Conservation (phyloP, 179 eudicot species). For the Camellia oleifera region DNA sequence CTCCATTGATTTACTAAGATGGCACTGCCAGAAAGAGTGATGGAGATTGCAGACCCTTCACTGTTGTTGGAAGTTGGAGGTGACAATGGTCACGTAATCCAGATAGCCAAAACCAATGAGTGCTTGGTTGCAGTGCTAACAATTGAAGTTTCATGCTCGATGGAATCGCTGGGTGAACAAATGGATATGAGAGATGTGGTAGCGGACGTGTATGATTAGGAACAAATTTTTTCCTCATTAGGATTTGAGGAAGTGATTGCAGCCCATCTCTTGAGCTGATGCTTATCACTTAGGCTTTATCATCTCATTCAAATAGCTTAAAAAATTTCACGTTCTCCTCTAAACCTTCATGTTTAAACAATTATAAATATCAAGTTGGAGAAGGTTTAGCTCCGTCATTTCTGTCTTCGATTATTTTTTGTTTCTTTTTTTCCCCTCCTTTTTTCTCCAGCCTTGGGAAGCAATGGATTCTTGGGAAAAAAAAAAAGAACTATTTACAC, state of each 20-base stretch:
- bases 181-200: slow-evolving; percentile 17
- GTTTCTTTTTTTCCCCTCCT: too few species aligned
- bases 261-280: neutral
- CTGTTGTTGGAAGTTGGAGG: neutral
- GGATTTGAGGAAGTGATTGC: neutral
- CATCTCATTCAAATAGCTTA: neutral
- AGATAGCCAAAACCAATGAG: neutral
- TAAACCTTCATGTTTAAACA: too few species aligned
- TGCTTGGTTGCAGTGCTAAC: slow-evolving; percentile 7
- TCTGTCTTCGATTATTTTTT: too few species aligned
- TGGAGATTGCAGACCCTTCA: slow-evolving; percentile 18
- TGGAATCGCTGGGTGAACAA: slow-evolving; percentile 1
- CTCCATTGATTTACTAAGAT: neutral
- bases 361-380: too few species aligned
- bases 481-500: too few species aligned
- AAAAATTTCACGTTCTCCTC: neutral
- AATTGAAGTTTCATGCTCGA: slow-evolving; percentile 14
- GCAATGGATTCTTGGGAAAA: too few species aligned
- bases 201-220: neutral
- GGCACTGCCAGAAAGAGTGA: slow-evolving; percentile 9
- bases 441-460: too few species aligned
- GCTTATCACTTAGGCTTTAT: too few species aligned
- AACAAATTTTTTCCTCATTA: neutral
- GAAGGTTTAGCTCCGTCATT: too few species aligned
- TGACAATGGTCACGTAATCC: neutral